These are phyloP conservation scores for Eutrema heterophyllum DNA, from an alignment of 345 rosid genomes.

Conservation along the genomic window DNA sequence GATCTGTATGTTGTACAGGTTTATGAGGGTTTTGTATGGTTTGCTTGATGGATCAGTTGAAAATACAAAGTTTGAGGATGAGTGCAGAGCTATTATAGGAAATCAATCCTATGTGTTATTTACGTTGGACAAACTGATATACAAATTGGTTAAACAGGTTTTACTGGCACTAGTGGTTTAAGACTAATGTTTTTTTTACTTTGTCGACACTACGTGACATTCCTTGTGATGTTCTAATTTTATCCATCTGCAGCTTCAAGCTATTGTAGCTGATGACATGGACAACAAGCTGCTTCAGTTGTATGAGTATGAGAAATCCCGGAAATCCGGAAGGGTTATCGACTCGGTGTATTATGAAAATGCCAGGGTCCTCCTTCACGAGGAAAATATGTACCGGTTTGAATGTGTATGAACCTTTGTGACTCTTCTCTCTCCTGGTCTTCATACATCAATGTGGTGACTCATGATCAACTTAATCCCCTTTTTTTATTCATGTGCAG, in stretches of 20 bases:
- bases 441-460: not conserved
- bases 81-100: constrained; percentile 91
- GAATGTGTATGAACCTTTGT: constrained; percentile 53
- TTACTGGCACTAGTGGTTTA: not conserved
- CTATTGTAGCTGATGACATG: constrained; percentile 85
- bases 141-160: constrained; percentile 93
- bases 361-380: constrained; percentile 79
- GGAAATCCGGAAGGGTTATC: constrained; percentile 46
- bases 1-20: constrained; percentile 41
- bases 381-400: constrained; percentile 78
- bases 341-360: constrained; percentile 80
- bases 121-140: constrained; percentile 89
- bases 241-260: constrained; percentile 68
- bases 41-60: constrained; percentile 92
- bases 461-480: not conserved
- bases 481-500: constrained; percentile 36
- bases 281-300: constrained; percentile 81
- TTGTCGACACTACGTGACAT: not conserved
- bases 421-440: not conserved
- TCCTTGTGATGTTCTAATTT: constrained; percentile 9
- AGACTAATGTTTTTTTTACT: not conserved
- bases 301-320: constrained; percentile 77
- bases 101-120: constrained; percentile 88
- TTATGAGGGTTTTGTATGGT: constrained; percentile 62
- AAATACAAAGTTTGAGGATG: constrained; percentile 92